phyloP scores from a whole-genome alignment of 2,329 filamentous ascomycete species.

The Leptographium procerum region DNA sequence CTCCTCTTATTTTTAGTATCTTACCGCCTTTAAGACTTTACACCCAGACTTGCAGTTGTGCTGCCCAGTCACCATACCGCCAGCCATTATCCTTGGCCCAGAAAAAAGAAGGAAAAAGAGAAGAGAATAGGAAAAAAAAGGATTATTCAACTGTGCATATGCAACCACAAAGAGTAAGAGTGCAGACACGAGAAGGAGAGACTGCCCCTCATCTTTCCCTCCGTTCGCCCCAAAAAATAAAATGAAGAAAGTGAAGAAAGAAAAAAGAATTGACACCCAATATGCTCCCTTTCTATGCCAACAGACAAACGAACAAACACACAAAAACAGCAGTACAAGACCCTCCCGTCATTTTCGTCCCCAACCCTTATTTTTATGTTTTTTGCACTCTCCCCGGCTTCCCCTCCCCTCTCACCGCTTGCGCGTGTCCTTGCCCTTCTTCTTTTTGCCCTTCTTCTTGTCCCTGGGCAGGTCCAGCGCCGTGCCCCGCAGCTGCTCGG shows the following conservation, averaged over 20 bases:
- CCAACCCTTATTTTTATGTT: too few species aligned
- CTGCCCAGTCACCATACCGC: neutral
- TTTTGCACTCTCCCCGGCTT: neutral
- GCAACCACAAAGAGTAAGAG: neutral
- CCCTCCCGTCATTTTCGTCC: neutral
- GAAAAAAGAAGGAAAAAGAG: neutral
- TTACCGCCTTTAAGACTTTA: too few species aligned
- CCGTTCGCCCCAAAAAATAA: too few species aligned
- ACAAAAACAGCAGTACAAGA: neutral
- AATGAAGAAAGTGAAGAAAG: too few species aligned
- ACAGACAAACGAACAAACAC: neutral
- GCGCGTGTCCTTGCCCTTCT: slow-evolving; percentile 44
- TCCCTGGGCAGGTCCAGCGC: slow-evolving; percentile 53
- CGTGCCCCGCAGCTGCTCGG: slow-evolving; percentile 45
- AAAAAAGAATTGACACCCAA: neutral
- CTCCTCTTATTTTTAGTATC: neutral
- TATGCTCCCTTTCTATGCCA: neutral
- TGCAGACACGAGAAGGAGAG: neutral
- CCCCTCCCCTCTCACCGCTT: slow-evolving; percentile 25
- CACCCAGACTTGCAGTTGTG: too few species aligned
- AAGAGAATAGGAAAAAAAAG: neutral
- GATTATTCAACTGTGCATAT: neutral
- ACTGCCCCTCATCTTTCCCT: too few species aligned
- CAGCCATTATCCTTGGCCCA: neutral
- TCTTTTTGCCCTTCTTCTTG: slow-evolving; percentile 51